Percentiles rank a stretch among this genome's conserved stretches.
phyloP scores from a whole-genome alignment of 495 filamentous ascomycete species.

The Aspergillus carlsbadensis region DNA sequence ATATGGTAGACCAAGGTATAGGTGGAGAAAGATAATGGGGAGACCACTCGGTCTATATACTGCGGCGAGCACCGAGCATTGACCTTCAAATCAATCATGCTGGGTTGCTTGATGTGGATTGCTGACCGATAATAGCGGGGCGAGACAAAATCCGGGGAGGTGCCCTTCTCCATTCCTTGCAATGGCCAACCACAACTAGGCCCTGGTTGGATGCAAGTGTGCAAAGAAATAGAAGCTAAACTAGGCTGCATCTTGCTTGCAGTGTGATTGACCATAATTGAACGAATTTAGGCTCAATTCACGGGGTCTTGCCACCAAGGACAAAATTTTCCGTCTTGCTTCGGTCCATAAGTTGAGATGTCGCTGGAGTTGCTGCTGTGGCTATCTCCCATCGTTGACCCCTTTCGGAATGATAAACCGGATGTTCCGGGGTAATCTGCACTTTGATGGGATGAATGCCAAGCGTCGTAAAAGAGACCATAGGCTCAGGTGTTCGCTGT shows the following conservation, averaged over 20 bases:
- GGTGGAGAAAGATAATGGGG: not conserved
- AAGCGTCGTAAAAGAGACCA: not conserved
- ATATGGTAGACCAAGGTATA: not conserved
- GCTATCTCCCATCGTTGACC: too few species aligned
- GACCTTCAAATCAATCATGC: not conserved
- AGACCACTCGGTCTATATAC: constrained; percentile 18
- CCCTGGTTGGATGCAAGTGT: constrained; percentile 14
- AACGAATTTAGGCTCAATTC: constrained; percentile 18
- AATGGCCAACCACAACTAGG: not conserved
- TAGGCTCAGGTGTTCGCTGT: not conserved
- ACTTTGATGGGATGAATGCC: too few species aligned
- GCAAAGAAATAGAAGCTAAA: not conserved
- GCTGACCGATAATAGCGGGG: constrained; percentile 13
- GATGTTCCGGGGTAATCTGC: too few species aligned
- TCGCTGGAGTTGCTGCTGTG: too few species aligned
- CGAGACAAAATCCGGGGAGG: constrained; percentile 21
- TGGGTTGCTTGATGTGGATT: not conserved
- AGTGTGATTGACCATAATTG: constrained; percentile 7
- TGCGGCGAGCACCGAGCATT: not conserved
- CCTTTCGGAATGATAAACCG: not conserved
- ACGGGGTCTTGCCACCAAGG: constrained; percentile 1
- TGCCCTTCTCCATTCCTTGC: constrained; percentile 4
- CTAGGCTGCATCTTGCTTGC: not conserved
- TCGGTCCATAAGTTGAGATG: not conserved
- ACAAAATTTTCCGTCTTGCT: constrained; percentile 16